Percentiles rank a stretch among this genome's conserved stretches.
phyloP scores from a whole-genome alignment of 2,329 filamentous ascomycete species.

The Hypoxylon sp. region DNA sequence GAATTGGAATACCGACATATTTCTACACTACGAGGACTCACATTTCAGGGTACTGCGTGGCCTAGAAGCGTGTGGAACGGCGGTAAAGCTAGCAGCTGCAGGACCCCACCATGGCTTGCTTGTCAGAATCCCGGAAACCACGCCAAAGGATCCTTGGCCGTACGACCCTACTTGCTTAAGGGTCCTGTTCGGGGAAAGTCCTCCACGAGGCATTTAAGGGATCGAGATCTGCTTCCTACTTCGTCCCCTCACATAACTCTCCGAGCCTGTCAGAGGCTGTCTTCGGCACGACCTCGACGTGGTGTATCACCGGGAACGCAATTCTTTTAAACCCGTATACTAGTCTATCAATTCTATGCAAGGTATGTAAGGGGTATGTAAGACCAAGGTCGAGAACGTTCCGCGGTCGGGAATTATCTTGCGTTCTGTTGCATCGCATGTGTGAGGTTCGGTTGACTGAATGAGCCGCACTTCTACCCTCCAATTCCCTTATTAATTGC shows the following conservation, averaged over 20 bases:
- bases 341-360: constrained; percentile 29
- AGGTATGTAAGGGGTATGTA: too few relatives aligned
- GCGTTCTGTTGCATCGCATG: constrained; percentile 4
- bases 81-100: constrained; percentile 38
- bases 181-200: constrained; percentile 30
- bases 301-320: constrained; percentile 22
- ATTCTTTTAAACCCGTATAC: constrained; percentile 37
- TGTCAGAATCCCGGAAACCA: constrained; percentile 34
- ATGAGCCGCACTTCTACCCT: constrained; percentile 28
- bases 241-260: constrained; percentile 9
- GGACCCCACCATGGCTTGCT: constrained; percentile 36
- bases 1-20: constrained; percentile 28
- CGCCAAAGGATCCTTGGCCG: constrained; percentile 30
- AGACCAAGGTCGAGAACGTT: constrained; percentile 20
- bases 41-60: constrained; percentile 23
- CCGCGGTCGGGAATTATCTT: constrained; percentile 15
- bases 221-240: constrained; percentile 43
- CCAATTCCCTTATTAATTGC: constrained; percentile 16
- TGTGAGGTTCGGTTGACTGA: constrained; percentile 19
- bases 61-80: constrained; percentile 21
- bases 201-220: constrained; percentile 31
- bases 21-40: constrained; percentile 22
- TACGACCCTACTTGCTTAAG: constrained; percentile 15
- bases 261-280: constrained; percentile 27
- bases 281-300: constrained; percentile 25